Conservation (phyloP, 768 basidiomycete species). For the Boletus pseudopeckii region DNA sequence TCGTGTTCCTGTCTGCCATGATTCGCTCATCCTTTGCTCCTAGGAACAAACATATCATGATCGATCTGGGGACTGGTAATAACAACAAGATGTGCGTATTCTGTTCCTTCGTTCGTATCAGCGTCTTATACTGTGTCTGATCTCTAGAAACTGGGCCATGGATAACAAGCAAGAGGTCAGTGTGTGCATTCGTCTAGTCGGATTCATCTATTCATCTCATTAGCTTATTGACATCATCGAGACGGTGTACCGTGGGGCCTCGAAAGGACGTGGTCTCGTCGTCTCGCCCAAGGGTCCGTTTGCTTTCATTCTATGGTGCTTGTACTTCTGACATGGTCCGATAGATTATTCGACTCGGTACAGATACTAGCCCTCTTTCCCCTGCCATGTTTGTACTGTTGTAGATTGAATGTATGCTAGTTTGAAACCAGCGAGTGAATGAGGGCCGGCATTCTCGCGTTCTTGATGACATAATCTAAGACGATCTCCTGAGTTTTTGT, state of each 20-base stretch:
- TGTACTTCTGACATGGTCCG: neutral
- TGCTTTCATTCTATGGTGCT: accelerated
- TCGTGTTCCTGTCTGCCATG: neutral
- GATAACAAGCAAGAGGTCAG: conserved; percentile 95
- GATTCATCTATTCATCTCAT: neutral
- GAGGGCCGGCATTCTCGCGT: conserved; percentile 30
- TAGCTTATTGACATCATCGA: conserved; percentile 97
- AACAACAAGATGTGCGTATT: conserved; percentile 93
- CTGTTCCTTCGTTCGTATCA: neutral
- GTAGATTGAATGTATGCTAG: neutral
- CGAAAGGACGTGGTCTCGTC: conserved; percentile 96
- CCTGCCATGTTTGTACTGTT: neutral
- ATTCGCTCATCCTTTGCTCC: neutral
- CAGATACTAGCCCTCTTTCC: conserved; percentile 59
- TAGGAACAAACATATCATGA: conserved; percentile 99
- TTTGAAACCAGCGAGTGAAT: neutral
- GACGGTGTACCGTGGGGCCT: conserved; percentile 96
- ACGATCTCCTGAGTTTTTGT: neutral
- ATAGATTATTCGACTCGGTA: conserved; percentile 81
- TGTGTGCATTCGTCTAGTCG: neutral
- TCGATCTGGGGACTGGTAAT: conserved; percentile 98
- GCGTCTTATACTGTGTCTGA: neutral
- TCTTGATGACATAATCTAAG: conserved; percentile 25
- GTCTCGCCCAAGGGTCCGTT: conserved; percentile 88
- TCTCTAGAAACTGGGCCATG: conserved; percentile 92